Conservation (phyloP, 495 filamentous ascomycete species). For the Cetradonia linearis region DNA sequence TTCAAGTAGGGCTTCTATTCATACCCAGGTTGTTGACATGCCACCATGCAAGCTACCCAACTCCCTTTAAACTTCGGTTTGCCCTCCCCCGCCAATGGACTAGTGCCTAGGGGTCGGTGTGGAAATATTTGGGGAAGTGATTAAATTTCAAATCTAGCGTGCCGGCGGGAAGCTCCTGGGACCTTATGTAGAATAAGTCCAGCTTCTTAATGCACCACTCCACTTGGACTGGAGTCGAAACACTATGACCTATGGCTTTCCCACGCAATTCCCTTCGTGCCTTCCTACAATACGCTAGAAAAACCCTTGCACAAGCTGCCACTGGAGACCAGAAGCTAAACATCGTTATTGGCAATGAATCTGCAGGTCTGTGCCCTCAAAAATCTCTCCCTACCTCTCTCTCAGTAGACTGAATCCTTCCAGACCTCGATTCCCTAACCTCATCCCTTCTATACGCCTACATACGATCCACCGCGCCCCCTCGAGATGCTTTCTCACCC, state of each 20-base stretch:
- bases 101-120: no score
- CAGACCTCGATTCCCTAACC: slow-evolving; percentile 87
- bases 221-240: not conserved
- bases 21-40: no score
- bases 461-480: slow-evolving; percentile 48
- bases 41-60: no score
- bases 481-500: slow-evolving; percentile 34
- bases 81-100: no score
- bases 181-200: not conserved
- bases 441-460: slow-evolving; percentile 79
- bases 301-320: slow-evolving; percentile 11
- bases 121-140: no score
- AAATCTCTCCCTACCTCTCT: not conserved
- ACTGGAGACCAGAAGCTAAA: slow-evolving; percentile 13
- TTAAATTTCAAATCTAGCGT: not conserved
- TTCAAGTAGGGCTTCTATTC: no score
- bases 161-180: not conserved
- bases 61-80: no score
- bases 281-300: slow-evolving; percentile 20
- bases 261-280: slow-evolving; percentile 21
- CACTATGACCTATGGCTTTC: slow-evolving; percentile 19
- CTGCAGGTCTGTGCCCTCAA: slow-evolving; percentile 18
- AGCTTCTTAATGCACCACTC: not conserved
- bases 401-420: slow-evolving; percentile 22
- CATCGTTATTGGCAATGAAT: slow-evolving; percentile 26